phyloP scores from a whole-genome alignment of 805 yeast genomes.

The Saturnispora ahearnii region DNA sequence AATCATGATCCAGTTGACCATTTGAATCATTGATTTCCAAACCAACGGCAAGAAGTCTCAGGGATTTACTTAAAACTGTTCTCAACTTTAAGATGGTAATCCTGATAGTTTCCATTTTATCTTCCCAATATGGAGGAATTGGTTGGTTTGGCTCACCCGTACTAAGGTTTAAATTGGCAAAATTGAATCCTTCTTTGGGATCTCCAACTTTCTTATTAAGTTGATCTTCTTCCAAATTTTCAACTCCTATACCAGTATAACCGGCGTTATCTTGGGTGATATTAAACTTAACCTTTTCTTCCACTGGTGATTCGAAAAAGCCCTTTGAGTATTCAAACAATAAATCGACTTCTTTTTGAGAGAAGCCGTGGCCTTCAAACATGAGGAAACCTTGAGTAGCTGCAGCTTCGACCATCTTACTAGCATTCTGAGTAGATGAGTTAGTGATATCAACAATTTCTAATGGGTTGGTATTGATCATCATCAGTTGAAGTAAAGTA shows the following conservation, averaged over 20 bases:
- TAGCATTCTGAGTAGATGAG: slow-evolving; percentile 28
- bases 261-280: slow-evolving; percentile 47
- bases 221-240: slow-evolving; percentile 32
- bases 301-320: slow-evolving; percentile 33
- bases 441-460: slow-evolving; percentile 36
- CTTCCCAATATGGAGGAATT: slow-evolving; percentile 44
- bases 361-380: slow-evolving; percentile 44
- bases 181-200: slow-evolving; percentile 53
- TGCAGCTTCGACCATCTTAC: slow-evolving; percentile 36
- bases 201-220: slow-evolving; percentile 34
- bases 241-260: slow-evolving; percentile 32
- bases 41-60: slow-evolving; percentile 52
- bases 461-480: slow-evolving; percentile 26
- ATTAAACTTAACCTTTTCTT: slow-evolving; percentile 40
- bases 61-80: slow-evolving; percentile 38
- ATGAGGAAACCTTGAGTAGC: slow-evolving; percentile 43
- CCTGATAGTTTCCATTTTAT: slow-evolving; percentile 34
- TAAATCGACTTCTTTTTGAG: slow-evolving; percentile 32
- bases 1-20: slow-evolving; percentile 37
- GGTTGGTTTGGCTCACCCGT: slow-evolving; percentile 37
- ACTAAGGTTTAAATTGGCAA: slow-evolving; percentile 42
- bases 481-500: background rate
- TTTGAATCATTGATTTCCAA: slow-evolving; percentile 46
- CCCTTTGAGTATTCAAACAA: slow-evolving; percentile 20
- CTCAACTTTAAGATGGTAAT: slow-evolving; percentile 38